These are phyloP conservation scores for Phyllosticta paracitricarpa DNA, from an alignment of 2,329 filamentous ascomycete species.

Conservation along the genomic window DNA sequence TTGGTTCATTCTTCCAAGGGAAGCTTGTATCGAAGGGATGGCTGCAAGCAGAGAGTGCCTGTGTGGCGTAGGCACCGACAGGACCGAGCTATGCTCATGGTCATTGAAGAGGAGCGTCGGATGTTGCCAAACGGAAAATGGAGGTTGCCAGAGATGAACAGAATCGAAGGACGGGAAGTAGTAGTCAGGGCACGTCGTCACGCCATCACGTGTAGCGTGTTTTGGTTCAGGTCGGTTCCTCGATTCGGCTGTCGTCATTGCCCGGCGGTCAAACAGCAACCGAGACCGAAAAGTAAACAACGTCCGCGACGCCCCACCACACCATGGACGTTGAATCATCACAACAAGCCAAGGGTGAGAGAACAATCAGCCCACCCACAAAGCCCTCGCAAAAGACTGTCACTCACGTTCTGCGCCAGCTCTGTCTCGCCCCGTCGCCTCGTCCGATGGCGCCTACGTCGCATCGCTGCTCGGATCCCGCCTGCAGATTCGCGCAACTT, in stretches of 20 bases:
- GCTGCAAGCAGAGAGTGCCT: too few relatives aligned
- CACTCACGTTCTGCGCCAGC: constrained; percentile 17
- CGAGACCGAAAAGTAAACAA: constrained; percentile 4
- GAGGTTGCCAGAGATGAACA: too few relatives aligned
- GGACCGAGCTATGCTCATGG: too few relatives aligned
- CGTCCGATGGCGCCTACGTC: constrained; percentile 29
- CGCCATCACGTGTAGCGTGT: neutral
- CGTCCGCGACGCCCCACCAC: neutral
- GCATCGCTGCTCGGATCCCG: constrained; percentile 28
- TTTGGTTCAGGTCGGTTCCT: neutral
- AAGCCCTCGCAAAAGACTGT: neutral
- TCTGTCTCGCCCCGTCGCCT: constrained; percentile 25
- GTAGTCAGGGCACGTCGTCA: too few relatives aligned
- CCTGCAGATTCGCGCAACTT: constrained; percentile 30
- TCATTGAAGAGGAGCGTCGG: too few relatives aligned
- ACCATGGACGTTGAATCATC: constrained; percentile 2
- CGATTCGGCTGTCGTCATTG: neutral
- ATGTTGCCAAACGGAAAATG: too few relatives aligned
- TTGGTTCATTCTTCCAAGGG: too few relatives aligned
- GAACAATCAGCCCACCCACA: too few relatives aligned
- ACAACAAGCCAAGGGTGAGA: constrained; percentile 18
- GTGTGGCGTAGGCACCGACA: too few relatives aligned
- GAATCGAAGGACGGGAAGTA: too few relatives aligned
- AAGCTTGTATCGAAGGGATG: too few relatives aligned
- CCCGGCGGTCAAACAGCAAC: neutral